A percentile compares a stretch with the other conserved stretches of the same genome.
phyloP scores from a whole-genome alignment of 2,329 filamentous ascomycete species.

The Metarhizium humberi region DNA sequence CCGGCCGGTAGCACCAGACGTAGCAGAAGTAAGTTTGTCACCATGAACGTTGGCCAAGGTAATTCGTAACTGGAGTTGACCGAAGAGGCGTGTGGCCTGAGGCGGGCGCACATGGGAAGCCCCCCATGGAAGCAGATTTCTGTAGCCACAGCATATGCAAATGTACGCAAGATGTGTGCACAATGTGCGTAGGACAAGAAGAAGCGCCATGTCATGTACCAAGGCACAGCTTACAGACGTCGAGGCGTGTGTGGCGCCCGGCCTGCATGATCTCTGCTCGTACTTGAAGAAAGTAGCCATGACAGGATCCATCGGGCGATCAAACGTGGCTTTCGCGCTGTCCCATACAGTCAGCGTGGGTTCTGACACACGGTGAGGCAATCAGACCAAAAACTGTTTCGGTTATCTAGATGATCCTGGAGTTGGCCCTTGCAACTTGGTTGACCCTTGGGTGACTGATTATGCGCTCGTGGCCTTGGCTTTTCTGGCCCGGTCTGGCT shows the following conservation, averaged over 20 bases:
- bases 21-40: neutral
- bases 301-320: neutral
- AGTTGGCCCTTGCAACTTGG: neutral
- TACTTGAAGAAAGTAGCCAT: neutral
- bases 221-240: neutral
- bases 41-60: neutral
- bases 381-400: neutral
- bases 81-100: neutral
- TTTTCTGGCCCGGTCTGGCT: neutral
- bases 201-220: too few relatives aligned
- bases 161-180: neutral
- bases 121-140: neutral
- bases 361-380: neutral
- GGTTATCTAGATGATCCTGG: neutral
- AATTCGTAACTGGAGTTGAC: neutral
- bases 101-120: neutral
- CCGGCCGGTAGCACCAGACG: slow-evolving; percentile 6
- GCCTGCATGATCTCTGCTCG: neutral
- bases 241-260: neutral
- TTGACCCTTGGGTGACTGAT: neutral
- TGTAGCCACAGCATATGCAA: neutral
- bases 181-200: neutral
- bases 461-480: neutral
- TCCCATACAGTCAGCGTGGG: neutral
- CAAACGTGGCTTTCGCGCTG: neutral